Evolutionary conservation across 805 yeast species (phyloP), one percentile per base, ranked within the genome.

Genomic region (Cyberlindnera samutprakarnensis): DNA sequence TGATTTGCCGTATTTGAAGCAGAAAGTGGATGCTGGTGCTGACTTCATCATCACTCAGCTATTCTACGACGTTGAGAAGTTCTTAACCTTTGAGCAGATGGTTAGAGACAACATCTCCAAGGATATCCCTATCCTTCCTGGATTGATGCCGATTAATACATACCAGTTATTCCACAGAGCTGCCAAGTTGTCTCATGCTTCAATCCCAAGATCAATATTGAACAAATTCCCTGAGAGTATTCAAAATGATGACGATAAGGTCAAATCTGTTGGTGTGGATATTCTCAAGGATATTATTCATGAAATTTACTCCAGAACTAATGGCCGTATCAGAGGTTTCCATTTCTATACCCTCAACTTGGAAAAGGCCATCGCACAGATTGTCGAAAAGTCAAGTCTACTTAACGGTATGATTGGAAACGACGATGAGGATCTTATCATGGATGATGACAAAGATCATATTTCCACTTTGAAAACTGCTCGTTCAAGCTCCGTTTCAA

Each of bases 1-100:
- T 24, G 64, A 85, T 39, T 60, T 80, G 32, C 59, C 60, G 16
- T 82, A 69, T 47, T 67, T 92, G 53, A 85, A 84, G 56, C 86
- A 85, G 49, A 92, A 92, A 52, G 78, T 86, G 43, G 96, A 92
- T 45, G 86, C 82, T 2, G 98, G 98, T 15, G 98, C 95, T 5
- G 81, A 82, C 47, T 90, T 92, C 53, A 78, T 92, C 35, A 78
- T 92, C 42, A 92, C 98, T 4, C 98, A 92, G 59, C 84, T 92
- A 96, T 90, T 92, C 57, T 92, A 92, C 58, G 96, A 90, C 54
- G 82, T 75, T n/a, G 75, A 72, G 32, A 80, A 80, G 53, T 87
- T 83, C 54, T 46, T 85, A 17, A 53, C 55, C 3, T 92, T 79
- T 56, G 90, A 84, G 42, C 49, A 59, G 36, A 37, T 59, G 28